phyloP scores from a whole-genome alignment of 116 monocot species.

The Trichopus zeylanicus region DNA sequence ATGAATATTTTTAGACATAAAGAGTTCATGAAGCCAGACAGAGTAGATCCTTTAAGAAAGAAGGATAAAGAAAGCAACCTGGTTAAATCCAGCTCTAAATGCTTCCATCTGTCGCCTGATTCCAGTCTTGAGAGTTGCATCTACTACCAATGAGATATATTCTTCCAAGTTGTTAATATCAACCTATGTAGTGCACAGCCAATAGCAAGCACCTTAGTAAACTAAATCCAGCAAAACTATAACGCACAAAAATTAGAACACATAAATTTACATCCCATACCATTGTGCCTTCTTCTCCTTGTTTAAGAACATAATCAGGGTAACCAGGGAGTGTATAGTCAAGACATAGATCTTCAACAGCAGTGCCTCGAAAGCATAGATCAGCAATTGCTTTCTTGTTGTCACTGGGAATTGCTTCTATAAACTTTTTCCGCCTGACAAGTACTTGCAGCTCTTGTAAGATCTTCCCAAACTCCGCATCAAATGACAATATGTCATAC shows the following conservation, averaged over 20 bases:
- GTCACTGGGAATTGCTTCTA: constrained; percentile 25
- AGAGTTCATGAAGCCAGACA: no score
- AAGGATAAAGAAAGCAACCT: constrained; percentile 32
- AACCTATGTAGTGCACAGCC: constrained; percentile 35
- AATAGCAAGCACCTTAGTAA: background rate
- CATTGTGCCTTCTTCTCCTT: constrained; percentile 42
- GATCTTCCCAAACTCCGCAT: constrained; percentile 84
- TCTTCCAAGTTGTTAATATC: constrained; percentile 85
- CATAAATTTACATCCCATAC: constrained; percentile 16
- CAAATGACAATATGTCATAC: constrained; percentile 88
- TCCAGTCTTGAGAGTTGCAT: constrained; percentile 83
- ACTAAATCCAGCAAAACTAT: background rate
- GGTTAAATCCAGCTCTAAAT: constrained; percentile 87
- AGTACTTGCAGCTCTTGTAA: constrained; percentile 90
- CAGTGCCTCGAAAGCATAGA: constrained; percentile 61
- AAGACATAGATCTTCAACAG: constrained; percentile 75
- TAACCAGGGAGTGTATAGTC: constrained; percentile 97
- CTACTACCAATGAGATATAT: constrained; percentile 84
- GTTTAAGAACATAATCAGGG: constrained; percentile 83
- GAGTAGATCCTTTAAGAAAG: background rate
- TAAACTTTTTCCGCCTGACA: constrained; percentile 46
- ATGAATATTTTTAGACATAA: no score
- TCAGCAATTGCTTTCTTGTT: constrained; percentile 35
- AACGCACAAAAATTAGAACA: background rate
- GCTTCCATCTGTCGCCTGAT: constrained; percentile 87